These are phyloP conservation scores for Phytopythium vexans DNA, from an alignment of 352 stramenopile genomes.

Conservation along the genomic window DNA sequence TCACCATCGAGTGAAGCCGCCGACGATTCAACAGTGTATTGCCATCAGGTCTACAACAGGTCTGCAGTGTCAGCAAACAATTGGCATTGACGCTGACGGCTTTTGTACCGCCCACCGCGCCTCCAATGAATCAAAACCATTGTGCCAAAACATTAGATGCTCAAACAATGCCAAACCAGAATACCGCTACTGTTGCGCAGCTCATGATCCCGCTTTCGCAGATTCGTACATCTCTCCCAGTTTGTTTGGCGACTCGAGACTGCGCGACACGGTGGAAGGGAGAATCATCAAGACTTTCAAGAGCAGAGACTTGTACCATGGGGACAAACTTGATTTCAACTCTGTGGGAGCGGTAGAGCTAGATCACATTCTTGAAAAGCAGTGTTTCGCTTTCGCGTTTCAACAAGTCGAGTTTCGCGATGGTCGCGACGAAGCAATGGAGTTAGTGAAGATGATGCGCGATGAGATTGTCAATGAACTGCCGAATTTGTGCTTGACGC, in stretches of 20 bases:
- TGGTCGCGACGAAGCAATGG: conserved; percentile 12
- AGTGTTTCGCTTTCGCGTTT: conserved; percentile 42
- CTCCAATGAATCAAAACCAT: neutral
- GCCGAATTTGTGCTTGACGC: conserved; percentile 38
- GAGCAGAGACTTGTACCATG: conserved; percentile 33
- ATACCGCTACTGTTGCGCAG: conserved; percentile 38
- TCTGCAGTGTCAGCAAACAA: conserved; percentile 15
- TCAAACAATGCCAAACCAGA: conserved; percentile 12
- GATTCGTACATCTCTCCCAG: conserved; percentile 21
- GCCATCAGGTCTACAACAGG: neutral
- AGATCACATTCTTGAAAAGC: conserved; percentile 49
- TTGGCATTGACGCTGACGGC: conserved; percentile 23
- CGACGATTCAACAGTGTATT: neutral
- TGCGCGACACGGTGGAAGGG: conserved; percentile 9
- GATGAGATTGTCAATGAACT: conserved; percentile 29
- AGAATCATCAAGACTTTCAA: conserved; percentile 10
- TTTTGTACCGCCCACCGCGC: conserved; percentile 21
- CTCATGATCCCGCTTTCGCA: conserved; percentile 21
- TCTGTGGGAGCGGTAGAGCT: conserved; percentile 23
- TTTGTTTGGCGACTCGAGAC: conserved; percentile 22
- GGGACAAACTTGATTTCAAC: conserved; percentile 14
- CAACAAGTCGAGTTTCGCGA: conserved; percentile 18
- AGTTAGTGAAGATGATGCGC: conserved; percentile 17
- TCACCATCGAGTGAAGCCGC: conserved; percentile 9
- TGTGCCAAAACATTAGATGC: conserved; percentile 17